Conservation (phyloP, 257 asterid species). For the Echium plantagineum region DNA sequence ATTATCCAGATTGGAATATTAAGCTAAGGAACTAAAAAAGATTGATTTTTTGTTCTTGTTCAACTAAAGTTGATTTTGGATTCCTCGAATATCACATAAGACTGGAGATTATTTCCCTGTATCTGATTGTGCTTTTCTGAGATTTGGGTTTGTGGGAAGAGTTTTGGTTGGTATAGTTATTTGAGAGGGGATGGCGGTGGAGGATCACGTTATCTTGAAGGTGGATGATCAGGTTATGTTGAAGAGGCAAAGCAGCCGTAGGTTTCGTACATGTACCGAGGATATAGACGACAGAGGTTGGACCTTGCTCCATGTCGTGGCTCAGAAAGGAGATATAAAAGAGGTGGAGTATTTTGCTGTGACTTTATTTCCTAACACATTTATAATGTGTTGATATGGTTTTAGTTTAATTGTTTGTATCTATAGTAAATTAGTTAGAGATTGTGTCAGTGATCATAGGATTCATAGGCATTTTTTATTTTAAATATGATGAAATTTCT, state of each 20-base stretch:
- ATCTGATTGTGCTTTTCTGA: too few species aligned
- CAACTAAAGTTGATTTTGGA: too few species aligned
- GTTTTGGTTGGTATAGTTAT: background rate
- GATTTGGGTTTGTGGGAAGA: slow-evolving; percentile 4
- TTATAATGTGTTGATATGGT: background rate
- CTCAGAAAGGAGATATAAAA: slow-evolving; percentile 74
- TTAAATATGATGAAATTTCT: too few species aligned
- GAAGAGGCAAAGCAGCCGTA: slow-evolving; percentile 28
- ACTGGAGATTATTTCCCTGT: background rate
- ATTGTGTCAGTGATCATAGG: background rate
- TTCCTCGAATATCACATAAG: background rate
- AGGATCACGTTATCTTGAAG: too few species aligned
- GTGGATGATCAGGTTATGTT: slow-evolving; percentile 39
- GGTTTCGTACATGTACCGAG: slow-evolving; percentile 27
- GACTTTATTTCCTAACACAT: background rate
- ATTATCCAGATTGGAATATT: too few species aligned
- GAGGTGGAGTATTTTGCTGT: slow-evolving; percentile 34
- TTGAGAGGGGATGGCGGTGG: slow-evolving; percentile 20
- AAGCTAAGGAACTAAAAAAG: too few species aligned
- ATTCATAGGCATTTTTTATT: background rate
- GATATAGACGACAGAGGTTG: slow-evolving; percentile 91
- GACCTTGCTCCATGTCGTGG: slow-evolving; percentile 70
- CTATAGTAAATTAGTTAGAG: slow-evolving; percentile 13
- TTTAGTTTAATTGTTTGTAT: background rate
- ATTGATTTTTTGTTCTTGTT: too few species aligned